Conservation (phyloP, 352 stramenopile genomes). For the Globisporangium parvum region DNA sequence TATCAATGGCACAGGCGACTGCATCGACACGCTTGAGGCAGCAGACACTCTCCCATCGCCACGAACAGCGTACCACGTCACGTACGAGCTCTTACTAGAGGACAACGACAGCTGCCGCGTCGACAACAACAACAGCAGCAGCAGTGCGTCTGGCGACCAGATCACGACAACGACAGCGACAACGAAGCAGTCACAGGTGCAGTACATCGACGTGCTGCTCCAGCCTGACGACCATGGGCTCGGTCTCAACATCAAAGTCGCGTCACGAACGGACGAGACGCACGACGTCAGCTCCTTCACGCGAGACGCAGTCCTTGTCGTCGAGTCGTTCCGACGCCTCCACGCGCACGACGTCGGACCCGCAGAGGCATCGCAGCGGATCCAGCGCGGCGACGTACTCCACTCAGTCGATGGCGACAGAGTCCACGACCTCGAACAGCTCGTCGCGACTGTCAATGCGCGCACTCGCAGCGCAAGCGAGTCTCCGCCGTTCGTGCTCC, state of each 20-base stretch:
- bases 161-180: constrained; percentile 5
- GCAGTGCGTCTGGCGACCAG: constrained; percentile 6
- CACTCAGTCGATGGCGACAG: constrained; percentile 33
- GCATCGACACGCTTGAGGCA: background rate
- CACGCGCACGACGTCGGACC: constrained; percentile 32
- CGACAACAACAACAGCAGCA: no score
- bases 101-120: constrained; percentile 7
- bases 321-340: constrained; percentile 40
- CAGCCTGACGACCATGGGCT: constrained; percentile 37
- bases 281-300: background rate
- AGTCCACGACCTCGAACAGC: constrained; percentile 24
- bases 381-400: constrained; percentile 36
- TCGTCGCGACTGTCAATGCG: constrained; percentile 11
- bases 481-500: constrained; percentile 24
- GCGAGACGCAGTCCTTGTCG: constrained; percentile 13
- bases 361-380: constrained; percentile 38
- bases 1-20: background rate
- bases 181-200: background rate
- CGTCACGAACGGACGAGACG: background rate
- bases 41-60: background rate
- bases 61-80: constrained; percentile 1
- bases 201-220: constrained; percentile 43
- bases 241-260: constrained; percentile 31
- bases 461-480: constrained; percentile 1
- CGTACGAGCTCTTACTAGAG: constrained; percentile 1